Base-by-base conservation (phyloP, 2,329 filamentous ascomycete species). In the Fusarium sp. region DNA sequence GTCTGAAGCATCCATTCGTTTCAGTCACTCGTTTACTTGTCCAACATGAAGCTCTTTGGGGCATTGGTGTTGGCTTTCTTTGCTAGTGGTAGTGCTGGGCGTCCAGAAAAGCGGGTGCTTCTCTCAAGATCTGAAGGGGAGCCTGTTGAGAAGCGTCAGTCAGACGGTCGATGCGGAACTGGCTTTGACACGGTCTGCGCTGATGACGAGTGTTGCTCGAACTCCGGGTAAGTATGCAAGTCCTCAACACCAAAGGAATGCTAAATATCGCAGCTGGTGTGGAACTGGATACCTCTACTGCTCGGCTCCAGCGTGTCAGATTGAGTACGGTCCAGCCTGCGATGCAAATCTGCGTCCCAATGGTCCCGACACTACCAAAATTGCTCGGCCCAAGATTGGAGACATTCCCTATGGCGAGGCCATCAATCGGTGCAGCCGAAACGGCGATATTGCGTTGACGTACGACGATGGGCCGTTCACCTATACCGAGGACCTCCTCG, bases 241-340 rank as follows among this genome's bases (percentile, higher is more conserved):
- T 16, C 23, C 6, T 25, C 14, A 3, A 27, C 14, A 8, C 16
- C 7, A 39, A 18, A 16, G 32, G 6, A 16, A 41, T 7, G 30
- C 64, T 75, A 50, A 73, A 14, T 3, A 3, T 3, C n/a, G 4
- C 14, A 88, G 87, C 50, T 91, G 87, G 85, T 91, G 89, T 71
- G 90, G 89, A 59, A 85, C 80, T n/a, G 85, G 83, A 5, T 79
- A 79, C 13, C 85, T 88, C 2, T 90, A 91, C 81, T 93, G 91
- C 81, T 85, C 86, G 34, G 87, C 90, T 23, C 91, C 91, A 3
- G 87, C 90, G 63, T 93, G 91, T 77, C 86, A 90, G 78, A 89
- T 91, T 76, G 82, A 87, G 73, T 91, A 89, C 73, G 89, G 89
- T n/a, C 85, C 90, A 23, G 87, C 82, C 5, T 93, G 91, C 73